Conservation (phyloP, 2,329 filamentous ascomycete genomes). For the Aspergillus udagawae region DNA sequence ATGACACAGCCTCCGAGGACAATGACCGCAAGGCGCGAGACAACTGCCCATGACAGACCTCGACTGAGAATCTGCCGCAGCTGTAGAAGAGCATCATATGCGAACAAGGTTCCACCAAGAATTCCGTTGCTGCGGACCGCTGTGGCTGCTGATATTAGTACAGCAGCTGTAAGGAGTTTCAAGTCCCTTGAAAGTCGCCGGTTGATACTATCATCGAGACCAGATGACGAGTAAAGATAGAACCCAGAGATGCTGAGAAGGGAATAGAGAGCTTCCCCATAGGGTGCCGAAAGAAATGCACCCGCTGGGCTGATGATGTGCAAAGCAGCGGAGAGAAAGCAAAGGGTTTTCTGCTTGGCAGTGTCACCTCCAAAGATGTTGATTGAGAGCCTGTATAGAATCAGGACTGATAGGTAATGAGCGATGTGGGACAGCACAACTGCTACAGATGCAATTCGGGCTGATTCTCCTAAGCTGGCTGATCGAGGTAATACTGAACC, state of each 20-base stretch:
- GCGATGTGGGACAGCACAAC: slow-evolving; percentile 66
- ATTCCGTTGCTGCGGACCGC: slow-evolving; percentile 81
- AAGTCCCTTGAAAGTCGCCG: slow-evolving; percentile 36
- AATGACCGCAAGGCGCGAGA: slow-evolving; percentile 56
- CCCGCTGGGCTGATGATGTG: slow-evolving; percentile 86
- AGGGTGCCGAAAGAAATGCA: slow-evolving; percentile 82
- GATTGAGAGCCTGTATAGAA: slow-evolving; percentile 64
- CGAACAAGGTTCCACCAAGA: slow-evolving; percentile 73
- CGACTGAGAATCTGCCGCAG: slow-evolving; percentile 41
- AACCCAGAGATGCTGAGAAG: slow-evolving; percentile 71
- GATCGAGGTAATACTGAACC: slow-evolving; percentile 21
- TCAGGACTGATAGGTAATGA: slow-evolving; percentile 71
- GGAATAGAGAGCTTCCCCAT: slow-evolving; percentile 76
- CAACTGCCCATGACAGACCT: slow-evolving; percentile 31
- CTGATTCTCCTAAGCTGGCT: slow-evolving; percentile 16
- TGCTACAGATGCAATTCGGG: slow-evolving; percentile 48
- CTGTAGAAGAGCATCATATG: slow-evolving; percentile 53
- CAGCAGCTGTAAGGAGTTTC: slow-evolving; percentile 59
- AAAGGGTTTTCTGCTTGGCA: slow-evolving; percentile 24
- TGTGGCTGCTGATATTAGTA: slow-evolving; percentile 67
- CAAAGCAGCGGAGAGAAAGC: slow-evolving; percentile 64
- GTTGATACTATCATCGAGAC: slow-evolving; percentile 29
- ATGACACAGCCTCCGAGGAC: slow-evolving; percentile 65
- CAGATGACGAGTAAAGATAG: slow-evolving; percentile 59
- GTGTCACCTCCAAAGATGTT: slow-evolving; percentile 48